These are phyloP conservation scores for Morella rubra DNA, from an alignment of 306 rosid genomes.

Conservation along the genomic window DNA sequence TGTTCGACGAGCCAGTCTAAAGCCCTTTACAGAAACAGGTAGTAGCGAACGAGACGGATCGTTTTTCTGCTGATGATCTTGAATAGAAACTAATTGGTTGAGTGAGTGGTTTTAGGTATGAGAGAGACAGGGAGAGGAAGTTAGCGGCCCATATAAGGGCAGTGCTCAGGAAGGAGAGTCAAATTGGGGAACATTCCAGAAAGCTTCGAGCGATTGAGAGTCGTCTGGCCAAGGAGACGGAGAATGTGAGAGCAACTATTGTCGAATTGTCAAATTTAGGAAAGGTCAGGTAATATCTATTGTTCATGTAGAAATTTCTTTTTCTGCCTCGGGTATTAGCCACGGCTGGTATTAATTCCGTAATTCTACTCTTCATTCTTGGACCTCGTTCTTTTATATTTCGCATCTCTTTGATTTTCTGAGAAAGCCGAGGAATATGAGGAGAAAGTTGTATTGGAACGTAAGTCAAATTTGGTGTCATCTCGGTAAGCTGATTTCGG, in stretches of 20 bases:
- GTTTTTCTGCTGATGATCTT: background rate
- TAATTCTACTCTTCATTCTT: too few relatives aligned
- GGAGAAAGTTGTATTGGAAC: too few relatives aligned
- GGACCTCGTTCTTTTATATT: too few relatives aligned
- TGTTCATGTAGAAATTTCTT: too few relatives aligned
- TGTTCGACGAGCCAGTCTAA: conserved; percentile 23
- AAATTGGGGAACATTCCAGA: conserved; percentile 57
- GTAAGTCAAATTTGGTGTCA: too few relatives aligned
- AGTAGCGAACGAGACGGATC: background rate
- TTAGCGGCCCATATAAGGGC: conserved; percentile 53
- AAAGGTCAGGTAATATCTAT: conserved; percentile 45
- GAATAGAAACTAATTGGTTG: background rate
- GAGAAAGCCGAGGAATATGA: too few relatives aligned
- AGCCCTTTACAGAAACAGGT: conserved; percentile 59
- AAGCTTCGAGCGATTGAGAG: conserved; percentile 41
- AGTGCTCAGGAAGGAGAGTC: conserved; percentile 67
- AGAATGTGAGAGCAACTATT: conserved; percentile 31
- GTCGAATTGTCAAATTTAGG: conserved; percentile 54
- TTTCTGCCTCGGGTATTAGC: too few relatives aligned
- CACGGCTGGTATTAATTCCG: too few relatives aligned
- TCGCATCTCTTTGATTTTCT: too few relatives aligned
- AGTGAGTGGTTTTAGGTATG: conserved; percentile 42
- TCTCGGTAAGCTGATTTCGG: too few relatives aligned
- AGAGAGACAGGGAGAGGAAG: conserved; percentile 61
- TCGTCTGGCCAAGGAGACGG: conserved; percentile 42